Base-by-base conservation (phyloP, 495 filamentous ascomycete species). In the Annulohypoxylon maeteangense region DNA sequence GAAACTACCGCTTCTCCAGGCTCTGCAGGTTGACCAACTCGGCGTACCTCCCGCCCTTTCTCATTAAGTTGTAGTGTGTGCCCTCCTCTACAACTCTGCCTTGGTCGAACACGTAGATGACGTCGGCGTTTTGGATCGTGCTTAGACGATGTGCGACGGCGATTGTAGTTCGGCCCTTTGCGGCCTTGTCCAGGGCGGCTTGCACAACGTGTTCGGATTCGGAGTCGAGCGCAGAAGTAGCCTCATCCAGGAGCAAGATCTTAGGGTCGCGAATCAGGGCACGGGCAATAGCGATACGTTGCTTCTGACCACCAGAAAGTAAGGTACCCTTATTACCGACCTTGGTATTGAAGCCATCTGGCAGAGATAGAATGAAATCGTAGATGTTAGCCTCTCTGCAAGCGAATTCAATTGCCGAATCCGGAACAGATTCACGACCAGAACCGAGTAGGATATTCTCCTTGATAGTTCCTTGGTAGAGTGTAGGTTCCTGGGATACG, bases 361-460 rank as follows among this genome's bases (percentile, higher is more conserved):
- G 68, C 65, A 76, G 64, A n/a, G 76, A 78, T 22, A 77, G 86
- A 78, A 97, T 94, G 79, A 96, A 97, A 72, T 95, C 92, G 77
- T 94, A 93, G 72, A 97, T 97, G 72, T 97, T 97, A 44, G 93
- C 93, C 75, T 94, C 91, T 65, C 89, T 90, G 83, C 93, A 95
- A 12, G 91, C 92, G 69, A 90, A 85, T 54, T 90, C 83, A 32
- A 97, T 85, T 4, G 84, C 84, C 38, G 89, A 90, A 44, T 96
- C 92, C 0, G 87, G 77, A 16, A 92, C 86, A 50, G 90, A 85
- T 7, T 90, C 86, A 4, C 81, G 79, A 56, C 87, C 86, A 10
- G 85, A 84, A 20, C 92, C 92, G 4, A 97, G 82, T 5, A 95
- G 76, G 62, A 97, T 88, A 72, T 96, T 96, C 48, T 97, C 93